Percentiles rank a stretch among this genome's conserved stretches.
Conservation (phyloP, 108 stramenopile genomes). For the Cyclostephanos tholiformis region DNA sequence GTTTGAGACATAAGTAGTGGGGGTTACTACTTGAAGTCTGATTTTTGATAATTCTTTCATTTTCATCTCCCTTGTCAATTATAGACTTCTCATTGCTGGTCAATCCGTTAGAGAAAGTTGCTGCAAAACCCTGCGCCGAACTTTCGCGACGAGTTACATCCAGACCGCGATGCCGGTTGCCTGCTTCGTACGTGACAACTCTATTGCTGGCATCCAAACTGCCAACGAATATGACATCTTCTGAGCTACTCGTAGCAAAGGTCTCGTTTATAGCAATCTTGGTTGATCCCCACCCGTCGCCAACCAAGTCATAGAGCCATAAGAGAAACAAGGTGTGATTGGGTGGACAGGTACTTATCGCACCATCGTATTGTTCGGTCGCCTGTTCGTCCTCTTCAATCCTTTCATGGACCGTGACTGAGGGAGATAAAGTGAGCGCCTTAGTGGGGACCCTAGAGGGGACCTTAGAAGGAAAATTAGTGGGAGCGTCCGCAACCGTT, state of each 20-base stretch:
- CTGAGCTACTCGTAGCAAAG: background rate
- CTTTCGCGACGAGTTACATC: background rate
- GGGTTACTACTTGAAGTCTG: background rate
- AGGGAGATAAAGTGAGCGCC: background rate
- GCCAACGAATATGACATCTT: constrained; percentile 19
- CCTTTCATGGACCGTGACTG: background rate
- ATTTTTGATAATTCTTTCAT: background rate
- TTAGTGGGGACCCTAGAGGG: background rate
- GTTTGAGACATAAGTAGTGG: constrained; percentile 36
- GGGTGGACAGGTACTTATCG: constrained; percentile 28
- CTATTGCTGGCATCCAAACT: background rate
- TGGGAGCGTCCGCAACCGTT: background rate
- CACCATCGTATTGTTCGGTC: constrained; percentile 24
- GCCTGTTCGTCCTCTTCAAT: background rate
- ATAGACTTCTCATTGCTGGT: too few species aligned
- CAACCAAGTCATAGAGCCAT: constrained; percentile 22
- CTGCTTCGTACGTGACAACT: constrained; percentile 10
- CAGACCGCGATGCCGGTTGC: background rate
- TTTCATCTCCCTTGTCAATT: background rate
- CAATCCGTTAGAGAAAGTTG: background rate
- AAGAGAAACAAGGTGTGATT: constrained; percentile 25
- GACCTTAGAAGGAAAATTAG: background rate
- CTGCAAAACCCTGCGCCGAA: background rate
- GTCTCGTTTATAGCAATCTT: constrained; percentile 25
- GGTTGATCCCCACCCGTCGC: constrained; percentile 29